Evolutionary conservation across 306 rosid genomes (phyloP).

Genomic region (Dalbergia cultrata): DNA sequence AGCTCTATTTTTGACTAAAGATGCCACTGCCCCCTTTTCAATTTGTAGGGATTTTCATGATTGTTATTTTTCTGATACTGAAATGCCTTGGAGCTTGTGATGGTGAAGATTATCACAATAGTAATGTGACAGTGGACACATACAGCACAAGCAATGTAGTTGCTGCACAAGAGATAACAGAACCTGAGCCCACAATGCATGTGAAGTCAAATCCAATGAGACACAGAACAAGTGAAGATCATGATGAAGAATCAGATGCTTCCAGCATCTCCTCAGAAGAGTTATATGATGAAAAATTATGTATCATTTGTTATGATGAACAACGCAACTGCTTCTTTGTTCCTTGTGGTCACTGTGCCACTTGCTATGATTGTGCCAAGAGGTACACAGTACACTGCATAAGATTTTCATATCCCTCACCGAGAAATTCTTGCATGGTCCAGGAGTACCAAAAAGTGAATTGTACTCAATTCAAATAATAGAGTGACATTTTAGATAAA

Average conservation of each 20-base stretch:
- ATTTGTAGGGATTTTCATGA: constrained; percentile 58
- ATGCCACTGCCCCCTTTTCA: background rate
- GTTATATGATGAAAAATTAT: constrained; percentile 73
- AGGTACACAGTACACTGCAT: constrained; percentile 49
- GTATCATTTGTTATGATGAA: constrained; percentile 77
- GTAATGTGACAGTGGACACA: constrained; percentile 1
- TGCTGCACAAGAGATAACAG: constrained; percentile 36
- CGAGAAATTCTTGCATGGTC: too few species aligned
- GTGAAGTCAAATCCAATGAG: constrained; percentile 44
- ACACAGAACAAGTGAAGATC: constrained; percentile 59
- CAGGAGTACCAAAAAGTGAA: too few species aligned
- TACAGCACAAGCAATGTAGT: background rate
- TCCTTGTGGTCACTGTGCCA: constrained; percentile 87
- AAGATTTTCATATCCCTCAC: constrained; percentile 7
- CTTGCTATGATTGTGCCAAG: constrained; percentile 79
- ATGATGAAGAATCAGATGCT: constrained; percentile 61
- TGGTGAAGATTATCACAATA: constrained; percentile 24
- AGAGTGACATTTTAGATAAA: too few species aligned
- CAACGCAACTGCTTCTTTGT: constrained; percentile 77
- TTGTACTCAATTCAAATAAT: too few species aligned
- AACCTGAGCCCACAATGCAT: constrained; percentile 61
- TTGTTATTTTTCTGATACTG: constrained; percentile 52
- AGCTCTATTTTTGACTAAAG: constrained; percentile 15
- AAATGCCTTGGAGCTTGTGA: constrained; percentile 65
- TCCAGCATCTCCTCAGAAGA: constrained; percentile 72